These are phyloP conservation scores for Yamadazyma sp. DNA, from an alignment of 1,139 yeast species.

Conservation along the genomic window DNA sequence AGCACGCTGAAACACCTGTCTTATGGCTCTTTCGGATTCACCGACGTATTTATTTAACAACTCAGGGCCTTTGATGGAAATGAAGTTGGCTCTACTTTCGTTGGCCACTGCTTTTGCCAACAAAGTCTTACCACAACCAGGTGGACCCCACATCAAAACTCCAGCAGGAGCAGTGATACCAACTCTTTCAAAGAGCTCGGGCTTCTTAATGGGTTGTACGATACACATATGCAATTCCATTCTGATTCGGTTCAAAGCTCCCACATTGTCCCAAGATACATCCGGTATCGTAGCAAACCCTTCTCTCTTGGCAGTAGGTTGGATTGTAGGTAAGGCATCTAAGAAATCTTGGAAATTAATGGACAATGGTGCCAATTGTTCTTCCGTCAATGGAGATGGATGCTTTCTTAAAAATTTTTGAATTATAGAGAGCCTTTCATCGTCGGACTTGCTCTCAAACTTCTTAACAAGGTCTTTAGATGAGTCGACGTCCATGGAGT, in stretches of 20 bases:
- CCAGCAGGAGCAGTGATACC: constrained; percentile 98
- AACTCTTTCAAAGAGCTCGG: constrained; percentile 83
- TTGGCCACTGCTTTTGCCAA: constrained; percentile 97
- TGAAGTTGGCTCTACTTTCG: constrained; percentile 93
- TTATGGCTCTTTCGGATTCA: constrained; percentile 90
- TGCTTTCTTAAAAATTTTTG: constrained; percentile 70
- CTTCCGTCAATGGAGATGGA: constrained; percentile 75
- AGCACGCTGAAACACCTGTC: constrained; percentile 93
- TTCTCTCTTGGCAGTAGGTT: constrained; percentile 97
- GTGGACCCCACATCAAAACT: constrained; percentile 98
- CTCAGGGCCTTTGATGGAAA: constrained; percentile 95
- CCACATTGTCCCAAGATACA: constrained; percentile 93
- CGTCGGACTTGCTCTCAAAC: constrained; percentile 32
- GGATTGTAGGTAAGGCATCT: constrained; percentile 85
- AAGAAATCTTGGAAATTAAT: constrained; percentile 80
- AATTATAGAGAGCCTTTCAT: constrained; percentile 59
- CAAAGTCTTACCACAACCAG: constrained; percentile 97
- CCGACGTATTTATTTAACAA: constrained; percentile 92
- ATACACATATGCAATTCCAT: constrained; percentile 95
- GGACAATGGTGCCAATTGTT: constrained; percentile 71
- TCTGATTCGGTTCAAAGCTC: constrained; percentile 78
- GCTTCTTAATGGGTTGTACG: constrained; percentile 93
- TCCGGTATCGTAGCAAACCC: constrained; percentile 99
- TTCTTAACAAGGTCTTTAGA: constrained; percentile 16
- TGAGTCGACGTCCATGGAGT: constrained; percentile 47